These are phyloP conservation scores for Phytophthora kernoviae DNA, from an alignment of 352 stramenopile species.

Conservation along the genomic window DNA sequence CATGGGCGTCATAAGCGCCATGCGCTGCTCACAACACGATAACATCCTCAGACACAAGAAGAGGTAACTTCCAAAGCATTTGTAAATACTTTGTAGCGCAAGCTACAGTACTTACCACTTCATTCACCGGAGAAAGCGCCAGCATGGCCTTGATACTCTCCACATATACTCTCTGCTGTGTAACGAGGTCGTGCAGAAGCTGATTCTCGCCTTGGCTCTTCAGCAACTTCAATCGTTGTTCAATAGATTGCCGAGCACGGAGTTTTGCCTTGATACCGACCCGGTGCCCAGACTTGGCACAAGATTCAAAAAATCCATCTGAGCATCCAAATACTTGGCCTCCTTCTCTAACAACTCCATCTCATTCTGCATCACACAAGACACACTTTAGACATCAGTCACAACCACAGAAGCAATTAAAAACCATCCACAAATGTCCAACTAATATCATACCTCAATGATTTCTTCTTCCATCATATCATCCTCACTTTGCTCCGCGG, in stretches of 20 bases:
- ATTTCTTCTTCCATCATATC: slow-evolving; percentile 5
- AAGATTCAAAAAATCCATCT: slow-evolving; percentile 71
- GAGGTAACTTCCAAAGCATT: not conserved
- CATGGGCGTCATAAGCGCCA: slow-evolving; percentile 73
- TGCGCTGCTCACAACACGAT: slow-evolving; percentile 31
- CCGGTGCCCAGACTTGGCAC: slow-evolving; percentile 33
- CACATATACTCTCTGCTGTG: slow-evolving; percentile 66
- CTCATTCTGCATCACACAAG: slow-evolving; percentile 32
- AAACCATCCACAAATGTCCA: not conserved
- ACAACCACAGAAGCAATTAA: not conserved
- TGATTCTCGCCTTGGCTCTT: slow-evolving; percentile 51
- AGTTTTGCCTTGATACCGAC: slow-evolving; percentile 49
- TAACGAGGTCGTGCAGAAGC: slow-evolving; percentile 49
- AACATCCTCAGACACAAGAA: slow-evolving; percentile 6
- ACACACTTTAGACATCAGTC: not conserved
- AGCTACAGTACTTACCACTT: slow-evolving; percentile 38
- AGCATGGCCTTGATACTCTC: slow-evolving; percentile 77
- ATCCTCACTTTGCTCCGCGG: slow-evolving; percentile 14
- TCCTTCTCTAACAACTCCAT: slow-evolving; percentile 63
- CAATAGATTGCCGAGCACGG: slow-evolving; percentile 21
- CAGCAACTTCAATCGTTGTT: slow-evolving; percentile 35
- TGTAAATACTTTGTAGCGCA: not conserved
- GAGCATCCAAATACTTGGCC: slow-evolving; percentile 57
- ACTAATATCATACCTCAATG: not conserved
- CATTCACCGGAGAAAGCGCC: slow-evolving; percentile 66